phyloP scores from a whole-genome alignment of 2,329 filamentous ascomycete genomes.

The Grosmannia clavigera region DNA sequence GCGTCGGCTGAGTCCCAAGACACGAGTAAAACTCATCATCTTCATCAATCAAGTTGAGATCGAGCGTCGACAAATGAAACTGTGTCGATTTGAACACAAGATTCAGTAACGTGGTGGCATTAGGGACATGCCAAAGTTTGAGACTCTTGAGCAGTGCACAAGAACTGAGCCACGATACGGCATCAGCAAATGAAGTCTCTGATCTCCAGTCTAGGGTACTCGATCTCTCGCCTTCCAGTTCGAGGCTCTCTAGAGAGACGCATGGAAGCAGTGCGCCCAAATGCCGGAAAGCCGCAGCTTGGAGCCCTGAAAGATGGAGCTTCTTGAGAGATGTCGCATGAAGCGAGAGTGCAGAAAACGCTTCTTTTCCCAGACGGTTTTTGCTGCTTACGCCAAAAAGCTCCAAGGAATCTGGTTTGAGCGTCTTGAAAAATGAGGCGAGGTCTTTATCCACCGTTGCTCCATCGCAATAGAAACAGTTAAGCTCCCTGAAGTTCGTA shows the following conservation, averaged over 20 bases:
- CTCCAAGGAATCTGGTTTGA: constrained; percentile 43
- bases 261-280: constrained; percentile 22
- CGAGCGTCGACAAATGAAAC: constrained; percentile 33
- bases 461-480: constrained; percentile 35
- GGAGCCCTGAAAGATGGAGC: constrained; percentile 21
- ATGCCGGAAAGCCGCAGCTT: constrained; percentile 15
- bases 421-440: constrained; percentile 42
- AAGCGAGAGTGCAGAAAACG: constrained; percentile 40
- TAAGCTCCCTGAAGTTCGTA: constrained; percentile 46
- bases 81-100: constrained; percentile 28
- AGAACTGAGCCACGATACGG: constrained; percentile 19
- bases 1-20: constrained; percentile 33
- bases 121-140: constrained; percentile 35
- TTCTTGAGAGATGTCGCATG: constrained; percentile 24
- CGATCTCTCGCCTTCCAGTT: constrained; percentile 18
- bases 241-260: constrained; percentile 21
- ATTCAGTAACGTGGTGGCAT: constrained; percentile 38
- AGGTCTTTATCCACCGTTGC: constrained; percentile 43
- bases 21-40: constrained; percentile 39
- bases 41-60: constrained; percentile 34
- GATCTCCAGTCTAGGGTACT: constrained; percentile 12
- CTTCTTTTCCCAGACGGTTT: constrained; percentile 39
- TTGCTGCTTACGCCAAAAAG: constrained; percentile 46
- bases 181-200: constrained; percentile 15
- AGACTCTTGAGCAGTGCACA: constrained; percentile 37